Base-by-base conservation (phyloP, 1,284 basidiomycete species). In the Boletus sp. region DNA sequence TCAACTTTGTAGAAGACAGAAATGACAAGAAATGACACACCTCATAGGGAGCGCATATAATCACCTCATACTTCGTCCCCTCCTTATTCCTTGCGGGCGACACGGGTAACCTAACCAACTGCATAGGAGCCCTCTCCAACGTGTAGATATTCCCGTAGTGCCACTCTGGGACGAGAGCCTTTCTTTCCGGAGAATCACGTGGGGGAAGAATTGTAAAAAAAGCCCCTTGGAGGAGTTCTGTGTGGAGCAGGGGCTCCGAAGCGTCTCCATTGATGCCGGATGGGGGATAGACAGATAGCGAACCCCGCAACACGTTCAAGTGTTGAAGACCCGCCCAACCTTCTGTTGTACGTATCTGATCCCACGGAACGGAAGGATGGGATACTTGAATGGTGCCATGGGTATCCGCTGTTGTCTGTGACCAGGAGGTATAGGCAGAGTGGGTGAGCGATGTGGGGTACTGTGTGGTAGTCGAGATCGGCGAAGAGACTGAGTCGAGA, bases 321-420 rank as follows among this genome's bases (percentile, higher is more conserved):
- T 92, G 87, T 67, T 93, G 91, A 29, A 92, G 71, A 16, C 82
- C 86, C 20, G 89, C 86, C 91, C 91, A 92, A n/a, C 91, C 91
- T 73, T 91, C 86, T 1, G 84, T 85, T 41, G 79, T 76, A 20
- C 89, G 83, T 49, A 93, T 76, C 51, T 76, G 74, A 33, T 78
- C 68, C 91, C 91, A 93, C 53, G 89, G 85, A 49, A 58, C 47
- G 27, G 55, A 60, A 11, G 86, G 86, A 62, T 88, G 89, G 0
- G 84, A 82, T 8, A 92, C 72, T 16, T 76, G 68, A 16, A 92
- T 73, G 48, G 76, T 73, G 7, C 85, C 85, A 35, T 80, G 67
- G 0, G 61, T 60, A 49, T 74, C 70, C 15, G 80, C 73, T 13
- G 65, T 64, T 31, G 74, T 70, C 49, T 69, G 75, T 20, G 76